Evolutionary conservation across 441 rosid genomes (phyloP), one percentile per base, ranked within the genome.

Genomic region (Geranium incanum): DNA sequence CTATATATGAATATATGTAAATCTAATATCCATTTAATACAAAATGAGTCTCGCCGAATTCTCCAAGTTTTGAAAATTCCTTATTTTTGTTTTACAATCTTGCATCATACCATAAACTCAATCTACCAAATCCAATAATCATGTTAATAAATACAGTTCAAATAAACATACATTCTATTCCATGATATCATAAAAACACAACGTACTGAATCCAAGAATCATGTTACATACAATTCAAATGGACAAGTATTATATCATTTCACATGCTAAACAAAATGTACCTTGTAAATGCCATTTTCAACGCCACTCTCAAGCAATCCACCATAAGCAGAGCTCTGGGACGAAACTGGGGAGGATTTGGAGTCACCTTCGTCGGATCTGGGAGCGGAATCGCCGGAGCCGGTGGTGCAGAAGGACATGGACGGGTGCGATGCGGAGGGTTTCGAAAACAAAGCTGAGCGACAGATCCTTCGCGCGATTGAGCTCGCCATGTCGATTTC

Each of bases 241-340:
- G 33, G 3, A 28, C 33, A 28, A 1, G 1, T 2, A 28, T 28
- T 28, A 28, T 28, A 28, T 28, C 33, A 28, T 28, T 28, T 28
- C 33, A 28, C 33, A 28, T 28, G 33, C 1, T 28, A 28, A 28
- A 28, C 33, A 1, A 28, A 52, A 13, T 70, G 66, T 18, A 89
- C 97, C 97, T 85, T 95, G 86, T 77, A 94, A 78, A 90, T 68
- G 78, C 99, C 99, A 11, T 16, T 36, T 72, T 92, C 96, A 57
- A 95, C 88, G 73, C 97, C 97, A 36, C 86, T 81, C 74, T 89
- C 94, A 28, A 95, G 93, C 0, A 76, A 82, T 36, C 81, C 82
- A 33, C 86, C 86, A 74, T 75, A 84, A 41, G 79, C 4, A 4
- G 83, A 62, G 1, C 67, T 67, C 57, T 75, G 77, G 16, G 75